Base-by-base conservation (phyloP, 257 asterid species). In the Leptodermis oblonga region DNA sequence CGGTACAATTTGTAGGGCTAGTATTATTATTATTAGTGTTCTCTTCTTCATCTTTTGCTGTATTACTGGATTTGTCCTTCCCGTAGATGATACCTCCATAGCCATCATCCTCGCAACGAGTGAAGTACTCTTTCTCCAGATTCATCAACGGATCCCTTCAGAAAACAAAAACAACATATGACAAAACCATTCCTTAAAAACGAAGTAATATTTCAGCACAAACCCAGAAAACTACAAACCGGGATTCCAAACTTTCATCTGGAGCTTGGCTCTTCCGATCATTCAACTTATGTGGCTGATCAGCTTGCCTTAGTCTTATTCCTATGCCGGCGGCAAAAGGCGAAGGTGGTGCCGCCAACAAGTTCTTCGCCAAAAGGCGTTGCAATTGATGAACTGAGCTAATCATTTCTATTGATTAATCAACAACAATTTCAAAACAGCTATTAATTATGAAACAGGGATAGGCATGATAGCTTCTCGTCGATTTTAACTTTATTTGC, bases 101-200 rank as follows among this genome's bases (percentile, higher is more conserved):
- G 8, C 96, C 96, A 66, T 89, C 94, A 22, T 85, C 96, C 17
- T 86, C 92, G 4, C 82, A 79, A 73, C 94, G 84, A 39, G 88
- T 77, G 18, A 88, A 78, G 9, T 89, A 87, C 64, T 78, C 96
- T 52, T 83, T 86, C 0, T 91, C 94, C 0, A 82, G 70, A 0
- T 82, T 82, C 4, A 80, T 48, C 70, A 87, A 83, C 23, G 82
- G 5, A 33, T 85, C 91, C 83, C 84, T 81, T 65, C 28, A 45
- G 17, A 31, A 4, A 2, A 34, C 39, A 34, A 6, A 2, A 34
- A 2, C 3, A 2, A 34, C 3, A 34, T 34, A 34, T 2, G 39
- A 34, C 39, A 34, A 34, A 34, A 34, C 39, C 4, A 34, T 34
- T 34, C 3, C 6, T 34, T 34, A 34, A 34, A 34, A n/a, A n/a